Conservation (phyloP, 148 eudicot genomes). For the Camellia sinensis region DNA sequence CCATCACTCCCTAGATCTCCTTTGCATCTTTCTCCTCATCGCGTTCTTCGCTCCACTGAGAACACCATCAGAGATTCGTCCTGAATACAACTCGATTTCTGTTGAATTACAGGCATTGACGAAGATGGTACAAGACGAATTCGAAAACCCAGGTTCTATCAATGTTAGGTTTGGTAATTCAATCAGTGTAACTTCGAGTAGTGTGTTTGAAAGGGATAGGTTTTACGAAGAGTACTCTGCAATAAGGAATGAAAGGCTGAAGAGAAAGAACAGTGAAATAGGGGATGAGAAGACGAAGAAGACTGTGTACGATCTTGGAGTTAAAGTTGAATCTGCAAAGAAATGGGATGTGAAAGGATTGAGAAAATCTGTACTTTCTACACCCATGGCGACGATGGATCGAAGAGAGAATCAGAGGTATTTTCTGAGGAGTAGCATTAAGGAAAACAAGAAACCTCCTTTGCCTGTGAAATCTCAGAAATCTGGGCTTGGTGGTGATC, state of each 20-base stretch:
- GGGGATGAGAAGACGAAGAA: conserved; percentile 23
- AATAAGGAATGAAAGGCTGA: conserved; percentile 82
- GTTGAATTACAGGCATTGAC: conserved; percentile 53
- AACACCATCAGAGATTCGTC: conserved; percentile 36
- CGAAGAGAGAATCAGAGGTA: conserved; percentile 62
- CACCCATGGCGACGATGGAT: conserved; percentile 39
- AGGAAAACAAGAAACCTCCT: conserved; percentile 60
- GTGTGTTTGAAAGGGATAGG: conserved; percentile 61
- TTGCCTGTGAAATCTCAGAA: conserved; percentile 49
- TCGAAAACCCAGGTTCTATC: conserved; percentile 15
- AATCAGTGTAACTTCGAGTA: conserved; percentile 19
- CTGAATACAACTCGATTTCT: conserved; percentile 49
- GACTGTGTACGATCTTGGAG: conserved; percentile 38
- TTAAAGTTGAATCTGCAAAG: conserved; percentile 52
- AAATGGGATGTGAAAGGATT: conserved; percentile 45
- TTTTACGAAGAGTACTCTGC: conserved; percentile 73
- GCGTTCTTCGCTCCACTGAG: conserved; percentile 40
- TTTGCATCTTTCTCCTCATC: conserved; percentile 55
- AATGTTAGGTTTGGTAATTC: background rate
- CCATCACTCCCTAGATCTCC: conserved; percentile 76
- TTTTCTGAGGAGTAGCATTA: conserved; percentile 50
- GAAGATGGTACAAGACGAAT: conserved; percentile 48
- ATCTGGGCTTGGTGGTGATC: conserved; percentile 23
- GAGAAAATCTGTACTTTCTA: conserved; percentile 40
- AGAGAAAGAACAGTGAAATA: conserved; percentile 50